Evolutionary conservation across 768 basidiomycete genomes (phyloP), one percentile per base, ranked within the genome.

Genomic region (Leccinellum albellum): DNA sequence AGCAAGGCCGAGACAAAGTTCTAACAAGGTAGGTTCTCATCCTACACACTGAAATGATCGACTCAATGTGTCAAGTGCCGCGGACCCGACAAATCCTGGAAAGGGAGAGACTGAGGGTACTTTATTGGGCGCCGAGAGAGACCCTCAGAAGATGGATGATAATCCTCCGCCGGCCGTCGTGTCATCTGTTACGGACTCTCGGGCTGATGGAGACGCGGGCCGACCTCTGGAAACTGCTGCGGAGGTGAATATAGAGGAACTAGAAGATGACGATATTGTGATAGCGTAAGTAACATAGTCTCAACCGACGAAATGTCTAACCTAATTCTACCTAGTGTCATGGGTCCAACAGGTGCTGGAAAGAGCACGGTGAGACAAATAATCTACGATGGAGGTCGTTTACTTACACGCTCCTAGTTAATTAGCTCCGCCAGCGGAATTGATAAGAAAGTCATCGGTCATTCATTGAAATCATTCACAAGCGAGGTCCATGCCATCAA

Each of bases 71-170:
- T 1, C 1, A n/a, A 67, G 66, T 21, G 45, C 61, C 26, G 60
- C 65, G 59, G 66, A 63, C 3, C 66, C 66, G 4, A 67, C 63
- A n/a, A 61, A 61, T 3, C 23, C 55, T n/a, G 58, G 61, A 3
- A 60, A 60, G 40, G 58, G 56, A 63, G n/a, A 20, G 5, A 12
- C 12, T 64, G 24, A 58, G 60, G 50, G 15, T 6, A 29, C 7
- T 6, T n/a, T n/a, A n/a, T n/a, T n/a, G n/a, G n/a, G n/a, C n/a
- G n/a, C n/a, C n/a, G n/a, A n/a, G n/a, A n/a, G n/a, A n/a, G n/a
- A n/a, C n/a, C n/a, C n/a, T n/a, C n/a, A n/a, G n/a, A n/a, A n/a
- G n/a, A n/a, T n/a, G n/a, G n/a, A n/a, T n/a, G n/a, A n/a, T n/a
- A n/a, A n/a, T n/a, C n/a, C n/a, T n/a, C n/a, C n/a, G n/a, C n/a